Base-by-base conservation (phyloP, 441 rosid genomes). In the Populus hybrid region DNA sequence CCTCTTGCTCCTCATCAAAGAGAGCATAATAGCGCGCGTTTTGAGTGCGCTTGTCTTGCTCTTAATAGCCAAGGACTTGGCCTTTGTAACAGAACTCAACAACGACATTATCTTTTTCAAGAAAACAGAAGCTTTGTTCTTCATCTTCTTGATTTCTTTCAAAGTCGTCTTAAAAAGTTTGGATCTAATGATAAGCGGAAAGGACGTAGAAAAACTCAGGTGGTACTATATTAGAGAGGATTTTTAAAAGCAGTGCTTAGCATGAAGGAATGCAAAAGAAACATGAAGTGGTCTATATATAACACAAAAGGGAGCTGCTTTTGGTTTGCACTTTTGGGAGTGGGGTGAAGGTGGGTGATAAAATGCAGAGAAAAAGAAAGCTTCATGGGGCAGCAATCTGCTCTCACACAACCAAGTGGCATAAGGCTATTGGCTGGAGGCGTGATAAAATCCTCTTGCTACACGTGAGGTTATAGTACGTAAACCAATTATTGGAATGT, bases 21-120 rank as follows among this genome's bases (percentile, higher is more conserved):
- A 92, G 81, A 90, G 84, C 79, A 95, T 86, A 56, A 91, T 76
- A 24, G 92, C 83, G 35, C 96, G 94, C 40, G 93, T 82, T 86
- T 83, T 90, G 69, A 90, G 71, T 12, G 90, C 84, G 72, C 87
- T 85, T 0, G 94, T 83, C 77, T 92, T 93, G 86, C 70, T 86
- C 88, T 91, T 92, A 3, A 92, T 73, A 71, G 88, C 31, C 31
- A 29, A 29, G 31, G 31, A 29, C 31, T 29, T 29, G 31, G 31
- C 31, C 31, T 29, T 29, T 29, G 31, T 29, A 29, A 29, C 31
- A 29, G 31, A 29, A 29, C 31, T 81, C 80, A 93, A 10, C 82
- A 82, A 76, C 29, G 82, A 66, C 6, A 90, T 78, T 23, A 87
- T 78, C 71, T 80, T 84, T 84, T 92, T 93, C 85, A 89, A 76